phyloP scores from a whole-genome alignment of 768 basidiomycete species.

The Suillus plorans region DNA sequence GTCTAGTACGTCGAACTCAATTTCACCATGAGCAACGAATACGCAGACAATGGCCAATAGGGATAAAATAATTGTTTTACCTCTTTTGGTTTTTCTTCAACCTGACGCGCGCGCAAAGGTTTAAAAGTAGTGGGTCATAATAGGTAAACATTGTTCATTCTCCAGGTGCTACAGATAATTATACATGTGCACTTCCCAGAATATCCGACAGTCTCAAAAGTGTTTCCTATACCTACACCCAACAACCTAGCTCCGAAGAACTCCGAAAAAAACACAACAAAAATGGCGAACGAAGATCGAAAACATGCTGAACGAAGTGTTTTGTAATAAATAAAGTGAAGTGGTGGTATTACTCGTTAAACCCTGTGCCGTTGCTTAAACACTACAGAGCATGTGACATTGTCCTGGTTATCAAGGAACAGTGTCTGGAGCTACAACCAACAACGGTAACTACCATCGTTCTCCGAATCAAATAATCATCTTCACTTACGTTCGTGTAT shows the following conservation, averaged over 20 bases:
- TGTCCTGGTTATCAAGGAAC: not conserved
- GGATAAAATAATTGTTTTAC: not conserved
- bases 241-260: not conserved
- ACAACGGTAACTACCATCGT: not conserved
- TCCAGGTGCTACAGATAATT: not conserved
- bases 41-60: not conserved
- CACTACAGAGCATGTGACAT: not conserved
- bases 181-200: not conserved
- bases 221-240: not conserved
- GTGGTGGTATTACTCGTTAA: not conserved
- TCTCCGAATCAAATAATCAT: not conserved
- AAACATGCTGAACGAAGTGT: not conserved
- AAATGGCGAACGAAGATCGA: not conserved
- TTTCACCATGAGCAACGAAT: constrained; percentile 4
- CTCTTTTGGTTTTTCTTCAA: not conserved
- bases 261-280: not conserved
- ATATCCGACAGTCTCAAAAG: not conserved
- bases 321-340: not conserved
- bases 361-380: not conserved
- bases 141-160: not conserved
- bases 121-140: not conserved
- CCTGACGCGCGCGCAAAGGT: not conserved
- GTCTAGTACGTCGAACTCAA: not conserved
- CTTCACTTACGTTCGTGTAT: not conserved
- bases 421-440: not conserved